Conservation (phyloP, 2,329 filamentous ascomycete genomes). For the Fusarium veterinarium region DNA sequence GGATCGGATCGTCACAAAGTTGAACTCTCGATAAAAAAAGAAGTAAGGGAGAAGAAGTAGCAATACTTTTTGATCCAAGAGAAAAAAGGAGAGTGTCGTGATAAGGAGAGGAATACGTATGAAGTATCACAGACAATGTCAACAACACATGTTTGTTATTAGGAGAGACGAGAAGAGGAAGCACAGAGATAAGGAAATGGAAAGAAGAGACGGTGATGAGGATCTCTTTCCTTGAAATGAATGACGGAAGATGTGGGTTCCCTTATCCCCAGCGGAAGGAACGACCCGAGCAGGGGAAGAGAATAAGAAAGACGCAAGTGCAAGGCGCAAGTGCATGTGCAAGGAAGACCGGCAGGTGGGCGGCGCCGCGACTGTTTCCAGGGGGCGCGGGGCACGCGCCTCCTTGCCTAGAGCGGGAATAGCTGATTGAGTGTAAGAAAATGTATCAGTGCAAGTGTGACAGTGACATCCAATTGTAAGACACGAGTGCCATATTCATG, state of each 20-base stretch:
- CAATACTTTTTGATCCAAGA: constrained; percentile 6
- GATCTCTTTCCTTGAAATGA: constrained; percentile 10
- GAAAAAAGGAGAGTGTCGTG: neutral
- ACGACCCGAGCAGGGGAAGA: neutral
- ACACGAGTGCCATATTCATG: constrained; percentile 1
- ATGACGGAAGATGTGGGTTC: constrained; percentile 31
- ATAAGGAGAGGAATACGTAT: neutral
- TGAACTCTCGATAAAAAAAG: neutral
- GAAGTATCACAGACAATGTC: neutral
- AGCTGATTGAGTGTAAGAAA: neutral
- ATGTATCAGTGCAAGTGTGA: neutral
- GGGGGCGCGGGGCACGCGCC: constrained; percentile 32
- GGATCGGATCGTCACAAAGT: constrained; percentile 7
- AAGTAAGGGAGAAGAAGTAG: neutral
- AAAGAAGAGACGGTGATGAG: constrained; percentile 1
- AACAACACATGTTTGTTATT: constrained; percentile 13
- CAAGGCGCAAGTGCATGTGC: neutral
- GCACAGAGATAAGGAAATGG: neutral
- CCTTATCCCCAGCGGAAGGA: neutral
- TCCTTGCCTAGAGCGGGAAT: constrained; percentile 27
- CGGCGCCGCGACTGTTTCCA: constrained; percentile 15
- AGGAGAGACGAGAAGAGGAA: neutral
- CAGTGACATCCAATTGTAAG: neutral
- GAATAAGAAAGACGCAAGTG: neutral
- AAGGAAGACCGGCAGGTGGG: constrained; percentile 28